Evolutionary conservation across 208 protist genomes (phyloP).

Genomic region (Wallacemonas sp.): DNA sequence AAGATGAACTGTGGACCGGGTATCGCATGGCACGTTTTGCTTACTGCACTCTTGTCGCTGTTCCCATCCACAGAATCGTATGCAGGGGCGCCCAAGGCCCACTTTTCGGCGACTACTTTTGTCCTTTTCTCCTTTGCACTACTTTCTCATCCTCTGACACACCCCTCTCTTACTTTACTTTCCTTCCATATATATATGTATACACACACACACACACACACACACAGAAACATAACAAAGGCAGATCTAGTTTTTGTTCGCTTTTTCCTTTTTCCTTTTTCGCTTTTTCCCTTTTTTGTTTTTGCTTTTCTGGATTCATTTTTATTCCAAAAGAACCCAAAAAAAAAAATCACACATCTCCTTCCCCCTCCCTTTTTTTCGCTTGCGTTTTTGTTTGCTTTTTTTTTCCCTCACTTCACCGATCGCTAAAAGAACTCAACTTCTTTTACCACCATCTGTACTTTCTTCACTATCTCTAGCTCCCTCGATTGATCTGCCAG

Average conservation of each 20-base stretch:
- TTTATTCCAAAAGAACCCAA: background rate
- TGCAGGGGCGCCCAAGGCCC: no score
- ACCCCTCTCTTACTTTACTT: no score
- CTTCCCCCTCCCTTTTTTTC: background rate
- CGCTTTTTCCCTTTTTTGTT: slow-evolving; percentile 2
- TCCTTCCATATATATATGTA: no score
- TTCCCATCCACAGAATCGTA: no score
- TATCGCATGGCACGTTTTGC: no score
- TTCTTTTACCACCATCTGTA: background rate
- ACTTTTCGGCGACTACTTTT: background rate
- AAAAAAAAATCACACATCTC: slow-evolving; percentile 3
- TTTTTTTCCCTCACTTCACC: background rate
- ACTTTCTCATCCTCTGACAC: background rate
- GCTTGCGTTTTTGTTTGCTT: background rate
- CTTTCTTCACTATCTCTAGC: no score
- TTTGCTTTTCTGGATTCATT: slow-evolving; percentile 13
- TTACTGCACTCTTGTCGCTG: no score
- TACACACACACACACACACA: no score
- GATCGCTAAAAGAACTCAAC: slow-evolving; percentile 1
- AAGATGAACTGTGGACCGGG: no score
- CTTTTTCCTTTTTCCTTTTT: slow-evolving; percentile 6
- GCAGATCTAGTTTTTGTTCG: slow-evolving; percentile 7
- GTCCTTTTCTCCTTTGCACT: background rate
- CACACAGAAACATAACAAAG: background rate
- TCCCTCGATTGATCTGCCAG: no score